Base-by-base conservation (phyloP, 2,329 filamentous ascomycete genomes). In the Leptodontidium sp. region DNA sequence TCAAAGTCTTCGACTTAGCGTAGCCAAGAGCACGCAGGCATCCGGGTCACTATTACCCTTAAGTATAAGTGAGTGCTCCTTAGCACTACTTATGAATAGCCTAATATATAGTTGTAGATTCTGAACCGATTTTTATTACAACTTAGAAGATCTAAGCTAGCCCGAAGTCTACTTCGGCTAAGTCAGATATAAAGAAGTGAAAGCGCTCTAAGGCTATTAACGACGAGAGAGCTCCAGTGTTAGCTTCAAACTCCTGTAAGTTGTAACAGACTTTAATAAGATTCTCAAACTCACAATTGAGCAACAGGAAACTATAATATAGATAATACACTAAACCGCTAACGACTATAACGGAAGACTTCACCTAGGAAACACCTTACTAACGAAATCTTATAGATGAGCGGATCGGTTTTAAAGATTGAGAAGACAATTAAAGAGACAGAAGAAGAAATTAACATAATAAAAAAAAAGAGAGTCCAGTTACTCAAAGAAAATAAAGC, bases 341-440 rank as follows among this genome's bases (percentile, higher is more conserved):
- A 57, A 38, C 32, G 32, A 38, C 53, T 14, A 57, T 15, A 38
- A 57, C 15, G 29, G 32, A 57, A 57, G 53, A 57, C 53, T 57
- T 57, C 32, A 21, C 53, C 53, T n/a, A 15, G 53, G 14, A 8
- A 57, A 57, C 32, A 57, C 53, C 53, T 57, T 57, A 35, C 1
- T 15, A 21, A 57, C 32, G 32, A 57, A 35, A 38, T 57, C 32
- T 11, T 38, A 38, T 57, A 4, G 32, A 57, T 57, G 15, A 57
- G 32, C 53, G 15, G 17, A 57, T 57, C 32, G 17, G 53, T 57
- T n/a, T n/a, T n/a, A n/a, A n/a, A n/a, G n/a, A n/a, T n/a, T n/a
- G n/a, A n/a, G n/a, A n/a, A n/a, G n/a, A 57, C 50, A 7, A 58
- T 66, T 38, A 40, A 61, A 29, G 53, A 66, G 9, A 52, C 14